Evolutionary conservation across 192 early-diverging fungal species (phyloP).

Genomic region (Geranomyces michiganensis): DNA sequence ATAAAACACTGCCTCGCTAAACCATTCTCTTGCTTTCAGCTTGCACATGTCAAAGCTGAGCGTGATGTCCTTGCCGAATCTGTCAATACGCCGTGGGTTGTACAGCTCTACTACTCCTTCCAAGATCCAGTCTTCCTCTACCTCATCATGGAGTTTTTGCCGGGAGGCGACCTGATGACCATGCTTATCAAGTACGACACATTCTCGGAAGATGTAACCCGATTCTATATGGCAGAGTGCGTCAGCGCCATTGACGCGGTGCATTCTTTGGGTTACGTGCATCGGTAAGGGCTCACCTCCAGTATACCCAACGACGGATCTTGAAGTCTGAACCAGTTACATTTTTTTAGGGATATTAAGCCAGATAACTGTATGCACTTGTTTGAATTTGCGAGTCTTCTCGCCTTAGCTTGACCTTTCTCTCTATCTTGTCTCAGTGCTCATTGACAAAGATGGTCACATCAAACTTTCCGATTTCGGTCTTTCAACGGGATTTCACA

Average conservation of each 20-base stretch:
- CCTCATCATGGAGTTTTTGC: conserved; percentile 99
- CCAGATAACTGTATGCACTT: conserved; percentile 56
- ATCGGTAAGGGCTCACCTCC: conserved; percentile 59
- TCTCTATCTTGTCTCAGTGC: conserved; percentile 34
- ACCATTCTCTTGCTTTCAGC: conserved; percentile 34
- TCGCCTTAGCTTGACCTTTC: background rate
- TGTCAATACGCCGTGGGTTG: conserved; percentile 89
- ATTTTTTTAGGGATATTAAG: conserved; percentile 56
- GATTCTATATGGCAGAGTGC: conserved; percentile 98
- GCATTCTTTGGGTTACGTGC: conserved; percentile 93
- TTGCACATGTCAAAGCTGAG: conserved; percentile 97
- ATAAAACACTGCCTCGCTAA: background rate
- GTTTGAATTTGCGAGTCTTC: background rate
- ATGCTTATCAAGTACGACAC: conserved; percentile 98
- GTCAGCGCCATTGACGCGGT: conserved; percentile 91
- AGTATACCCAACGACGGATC: background rate
- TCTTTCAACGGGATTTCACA: conserved; percentile 98
- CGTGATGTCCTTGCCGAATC: conserved; percentile 97
- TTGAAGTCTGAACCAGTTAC: background rate
- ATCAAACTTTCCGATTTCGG: conserved; percentile 99
- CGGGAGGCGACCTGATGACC: conserved; percentile 99
- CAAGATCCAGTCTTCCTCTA: conserved; percentile 94
- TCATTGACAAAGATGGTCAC: conserved; percentile 98
- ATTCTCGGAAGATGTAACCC: conserved; percentile 95
- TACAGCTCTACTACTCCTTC: conserved; percentile 98